These are phyloP conservation scores for Yamadazyma sp. DNA, from an alignment of 805 yeast species.

Conservation along the genomic window DNA sequence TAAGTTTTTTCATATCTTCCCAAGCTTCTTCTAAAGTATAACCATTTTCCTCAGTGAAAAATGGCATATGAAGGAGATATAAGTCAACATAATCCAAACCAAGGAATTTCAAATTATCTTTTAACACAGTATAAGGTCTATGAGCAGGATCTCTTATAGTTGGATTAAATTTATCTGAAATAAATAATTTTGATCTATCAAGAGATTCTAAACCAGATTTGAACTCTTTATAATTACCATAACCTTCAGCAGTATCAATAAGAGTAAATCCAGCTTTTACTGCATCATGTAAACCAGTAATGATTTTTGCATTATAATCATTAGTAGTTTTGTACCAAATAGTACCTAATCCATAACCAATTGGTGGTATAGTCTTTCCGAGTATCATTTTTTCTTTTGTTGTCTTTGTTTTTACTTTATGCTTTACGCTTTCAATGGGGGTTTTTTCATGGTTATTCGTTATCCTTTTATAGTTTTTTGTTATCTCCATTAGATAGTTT, in stretches of 20 bases:
- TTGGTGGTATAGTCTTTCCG: conserved; percentile 45
- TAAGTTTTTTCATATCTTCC: conserved; percentile 51
- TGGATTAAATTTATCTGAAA: conserved; percentile 54
- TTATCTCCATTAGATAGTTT: too few relatives aligned
- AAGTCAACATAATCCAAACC: conserved; percentile 54
- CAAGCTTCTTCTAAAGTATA: conserved; percentile 52
- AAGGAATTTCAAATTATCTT: conserved; percentile 39
- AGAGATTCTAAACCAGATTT: conserved; percentile 44
- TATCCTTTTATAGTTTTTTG: too few relatives aligned
- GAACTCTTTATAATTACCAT: conserved; percentile 54
- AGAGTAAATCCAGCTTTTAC: conserved; percentile 46
- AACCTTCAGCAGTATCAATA: conserved; percentile 65
- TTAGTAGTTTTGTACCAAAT: conserved; percentile 38
- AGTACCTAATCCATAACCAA: conserved; percentile 57
- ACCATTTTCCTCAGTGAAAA: conserved; percentile 25
- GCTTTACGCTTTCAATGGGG: too few relatives aligned
- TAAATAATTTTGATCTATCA: conserved; percentile 41
- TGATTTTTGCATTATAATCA: conserved; percentile 4
- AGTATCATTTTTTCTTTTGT: too few relatives aligned
- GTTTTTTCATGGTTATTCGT: too few relatives aligned
- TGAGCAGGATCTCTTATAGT: conserved; percentile 6
- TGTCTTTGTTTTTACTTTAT: too few relatives aligned
- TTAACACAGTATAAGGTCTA: conserved; percentile 16
- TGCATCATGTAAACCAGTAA: conserved; percentile 14
- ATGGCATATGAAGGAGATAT: conserved; percentile 61